Evolutionary conservation across 1,139 yeast species (phyloP), one percentile per base, ranked within the genome.

Genomic region (Magnusiomyces tetraspermus): DNA sequence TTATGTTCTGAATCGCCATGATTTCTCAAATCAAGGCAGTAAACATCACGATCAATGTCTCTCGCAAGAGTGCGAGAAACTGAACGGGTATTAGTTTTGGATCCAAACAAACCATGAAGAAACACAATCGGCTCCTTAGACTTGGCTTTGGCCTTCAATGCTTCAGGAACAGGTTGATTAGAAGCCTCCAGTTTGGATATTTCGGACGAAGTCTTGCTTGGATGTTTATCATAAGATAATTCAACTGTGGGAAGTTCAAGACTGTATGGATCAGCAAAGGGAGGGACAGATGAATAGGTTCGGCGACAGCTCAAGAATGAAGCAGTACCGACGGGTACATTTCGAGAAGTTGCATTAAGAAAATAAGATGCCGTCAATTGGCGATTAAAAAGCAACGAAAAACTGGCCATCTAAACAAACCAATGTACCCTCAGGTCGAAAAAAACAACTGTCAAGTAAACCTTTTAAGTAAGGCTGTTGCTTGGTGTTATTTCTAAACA

Each of bases 1-100:
- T 62, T 65, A 62, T 85, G 95, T 0, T 97, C 97, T 6, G 96
- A 85, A n/a, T 75, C 79, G 1, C 98, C 98, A 64, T 90, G 96
- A 68, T 92, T 90, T 58, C 98, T 74, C 56, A 90, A 74, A 65
- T 92, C 97, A 5, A 87, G 67, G 61, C 94, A 81, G 65, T 80
- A 87, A 1, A 89, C 68, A 8, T 65, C 59, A 19, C 63, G 78
- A 33, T 58, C 54, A 40, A 71, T 61, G 31, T 68, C 71, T 8
- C 64, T 62, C 56, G 63, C 76, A 60, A 69, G 53, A 0, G 61
- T 62, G 60, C 79, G 78, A 49, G 83, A 88, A 22, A 89, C 86
- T 0, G 89, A 74, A 57, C 96, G 72, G 63, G 86, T 87, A 67
- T 90, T 92, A 22, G 77, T 63, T 62, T 81, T 85, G 53, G 85